Evolutionary conservation across 495 filamentous ascomycete genomes (phyloP), one percentile per base, ranked within the genome.

Genomic region (Cudoniella acicularis): DNA sequence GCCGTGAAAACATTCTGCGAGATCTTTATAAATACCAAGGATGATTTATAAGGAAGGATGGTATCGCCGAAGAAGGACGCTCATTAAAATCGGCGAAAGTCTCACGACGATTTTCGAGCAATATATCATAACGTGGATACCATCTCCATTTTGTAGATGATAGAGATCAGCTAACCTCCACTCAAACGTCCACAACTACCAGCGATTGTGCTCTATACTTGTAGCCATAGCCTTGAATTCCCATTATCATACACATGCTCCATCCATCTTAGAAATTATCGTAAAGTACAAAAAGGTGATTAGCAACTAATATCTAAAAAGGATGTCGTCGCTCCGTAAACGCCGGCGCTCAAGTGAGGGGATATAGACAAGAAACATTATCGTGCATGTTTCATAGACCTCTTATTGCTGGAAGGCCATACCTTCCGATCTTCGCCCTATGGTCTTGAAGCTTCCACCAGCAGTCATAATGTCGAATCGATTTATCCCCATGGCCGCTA

Each of bases 381-480:
- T 10, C 20, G 9, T 23, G 23, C 24, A 6, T 51, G 23, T 22
- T 51, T 4, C 3, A 10, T 21, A 6, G 13, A n/a, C 20, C 20
- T 21, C 1, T 56, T 54, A 66, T 40, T 57, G 51, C 42, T 67
- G 64, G 52, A 61, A 64, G 0, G 64, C 64, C 25, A 48, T 26
- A 21, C 64, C 64, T 1, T 50, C 22, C 42, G 51, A 57, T 4
- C 58, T 17, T 43, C 61, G 52, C 1, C 64, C 64, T 13, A 67
- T 64, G 1, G 66, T 68, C 54, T 63, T 65, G 51, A 52, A 83
- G 40, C 70, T 82, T 0, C 77, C 80, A 40, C 87, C 73, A 17
- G 78, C 78, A 10, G 49, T 71, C 49, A 89, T 73, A 2, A 80
- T 87, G 66, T 91, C 87, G 63, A 89, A 90, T n/a, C 87, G 81